A percentile compares a stretch with the other conserved stretches of the same genome.
Conservation (phyloP, 2,329 filamentous ascomycete genomes). For the Penicillium sp. region DNA sequence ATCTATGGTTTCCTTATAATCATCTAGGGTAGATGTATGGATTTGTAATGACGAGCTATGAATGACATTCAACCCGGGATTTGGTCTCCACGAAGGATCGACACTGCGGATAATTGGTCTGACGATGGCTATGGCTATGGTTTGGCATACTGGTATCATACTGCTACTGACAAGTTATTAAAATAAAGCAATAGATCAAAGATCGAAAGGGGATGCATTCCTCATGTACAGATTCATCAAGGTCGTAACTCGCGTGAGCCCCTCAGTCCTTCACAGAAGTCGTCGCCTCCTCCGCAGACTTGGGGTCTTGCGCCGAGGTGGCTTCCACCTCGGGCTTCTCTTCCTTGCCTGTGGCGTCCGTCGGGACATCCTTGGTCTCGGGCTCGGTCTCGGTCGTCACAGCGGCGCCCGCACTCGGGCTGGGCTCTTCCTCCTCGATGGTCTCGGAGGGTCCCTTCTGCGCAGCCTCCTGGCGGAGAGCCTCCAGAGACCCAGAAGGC, state of each 20-base stretch:
- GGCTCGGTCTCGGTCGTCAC: not conserved
- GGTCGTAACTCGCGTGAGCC: constrained; percentile 13
- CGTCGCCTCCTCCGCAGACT: constrained; percentile 23
- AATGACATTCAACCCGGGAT: no score
- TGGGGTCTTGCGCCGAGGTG: constrained; percentile 16
- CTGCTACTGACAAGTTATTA: constrained; percentile 9
- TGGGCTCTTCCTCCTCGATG: constrained; percentile 23
- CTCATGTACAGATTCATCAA: constrained; percentile 22
- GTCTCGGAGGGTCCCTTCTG: constrained; percentile 24
- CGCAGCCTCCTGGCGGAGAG: constrained; percentile 31
- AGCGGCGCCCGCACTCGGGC: constrained; percentile 1
- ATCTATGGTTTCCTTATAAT: not conserved
- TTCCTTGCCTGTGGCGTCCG: not conserved
- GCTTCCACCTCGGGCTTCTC: not conserved
- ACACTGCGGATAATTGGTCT: no score
- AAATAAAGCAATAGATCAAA: no score
- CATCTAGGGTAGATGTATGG: no score
- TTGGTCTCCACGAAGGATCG: no score
- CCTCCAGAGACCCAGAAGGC: constrained; percentile 24
- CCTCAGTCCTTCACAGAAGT: constrained; percentile 22
- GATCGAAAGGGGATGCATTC: constrained; percentile 2
- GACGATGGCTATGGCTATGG: no score
- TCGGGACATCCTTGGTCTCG: not conserved
- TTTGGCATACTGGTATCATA: constrained; percentile 14
- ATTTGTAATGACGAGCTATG: constrained; percentile 24